Base-by-base conservation (phyloP, 2,329 filamentous ascomycete genomes). In the Colletotrichum higginsianum region DNA sequence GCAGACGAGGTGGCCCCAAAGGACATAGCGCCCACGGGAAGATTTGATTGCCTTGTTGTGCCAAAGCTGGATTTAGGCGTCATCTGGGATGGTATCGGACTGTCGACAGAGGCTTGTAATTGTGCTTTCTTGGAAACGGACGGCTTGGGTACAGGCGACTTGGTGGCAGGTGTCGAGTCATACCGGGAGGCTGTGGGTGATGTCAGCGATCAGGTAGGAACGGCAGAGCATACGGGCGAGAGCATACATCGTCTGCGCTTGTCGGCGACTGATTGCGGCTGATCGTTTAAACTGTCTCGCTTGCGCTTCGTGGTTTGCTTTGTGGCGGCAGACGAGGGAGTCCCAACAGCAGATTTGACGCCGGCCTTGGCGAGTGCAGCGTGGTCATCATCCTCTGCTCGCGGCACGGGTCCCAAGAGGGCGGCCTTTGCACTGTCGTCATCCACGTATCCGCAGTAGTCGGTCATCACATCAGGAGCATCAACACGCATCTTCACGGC, bases 211-310 rank as follows among this genome's bases (percentile, higher is more conserved):
- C 23, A 38, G n/a, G 2, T 8, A n/a, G 5, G 46, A 4, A 21
- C 15, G 30, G 21, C 16, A 8, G 35, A 6, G 46, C 13, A 26
- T n/a, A 42, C 13, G 1, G n/a, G 3, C 12, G 30, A 49, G 26
- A 4, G 21, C 68, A 53, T 49, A 71, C 68, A 68, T 6, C 68
- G 68, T 49, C 68, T 46, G 30, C 68, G 65, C 42, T 71, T 71
- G 9, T 71, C 68, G 21, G 38, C 35, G 1, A 30, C 21, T 21
- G 16, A 35, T 30, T 68, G 65, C 0, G 58, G n/a, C 46, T 68
- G 64, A 11, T 61, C 64, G 12, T 18, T 46, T 12, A 71, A 26
- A 18, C 68, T 68, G 23, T 68, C 68, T n/a, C 68, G 49, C 58
- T 68, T 71, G 21, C 68, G 65, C 53, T 71, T 71, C 15, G 26